Evolutionary conservation across 2,329 filamentous ascomycete genomes (phyloP).

Genomic region (Alternaria ethzedia): DNA sequence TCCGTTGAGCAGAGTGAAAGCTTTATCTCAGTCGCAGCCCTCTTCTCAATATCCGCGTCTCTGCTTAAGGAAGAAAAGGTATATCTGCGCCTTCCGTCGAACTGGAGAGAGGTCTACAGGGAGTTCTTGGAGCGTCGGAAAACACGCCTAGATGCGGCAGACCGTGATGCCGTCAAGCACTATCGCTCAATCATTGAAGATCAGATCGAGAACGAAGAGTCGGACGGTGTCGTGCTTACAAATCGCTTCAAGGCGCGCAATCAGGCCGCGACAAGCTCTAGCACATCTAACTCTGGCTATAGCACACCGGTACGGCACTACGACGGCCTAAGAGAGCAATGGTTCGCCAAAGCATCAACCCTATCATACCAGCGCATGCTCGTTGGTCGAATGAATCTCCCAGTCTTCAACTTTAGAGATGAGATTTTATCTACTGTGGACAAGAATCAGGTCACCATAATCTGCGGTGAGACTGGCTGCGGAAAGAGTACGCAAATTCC

Average conservation of each 20-base stretch:
- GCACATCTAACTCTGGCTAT: slow-evolving; percentile 38
- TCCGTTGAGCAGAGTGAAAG: slow-evolving; percentile 83
- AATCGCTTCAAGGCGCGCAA: slow-evolving; percentile 69
- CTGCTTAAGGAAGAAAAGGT: slow-evolving; percentile 86
- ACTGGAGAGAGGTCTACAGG: slow-evolving; percentile 85
- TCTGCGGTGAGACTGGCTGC: slow-evolving; percentile 96
- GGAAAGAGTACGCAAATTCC: slow-evolving; percentile 99
- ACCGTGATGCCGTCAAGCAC: slow-evolving; percentile 71
- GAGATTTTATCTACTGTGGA: slow-evolving; percentile 80
- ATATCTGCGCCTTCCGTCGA: slow-evolving; percentile 75
- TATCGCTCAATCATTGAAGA: slow-evolving; percentile 74
- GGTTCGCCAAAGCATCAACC: slow-evolving; percentile 59
- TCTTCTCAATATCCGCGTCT: slow-evolving; percentile 82
- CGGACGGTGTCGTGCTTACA: slow-evolving; percentile 69
- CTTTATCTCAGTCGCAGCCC: slow-evolving; percentile 78
- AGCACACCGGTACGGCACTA: slow-evolving; percentile 37
- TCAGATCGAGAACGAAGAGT: slow-evolving; percentile 63
- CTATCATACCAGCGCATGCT: slow-evolving; percentile 79
- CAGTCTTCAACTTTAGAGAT: slow-evolving; percentile 85
- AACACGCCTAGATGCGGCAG: slow-evolving; percentile 70
- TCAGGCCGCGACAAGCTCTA: slow-evolving; percentile 35
- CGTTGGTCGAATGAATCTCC: slow-evolving; percentile 76
- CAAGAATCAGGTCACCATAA: slow-evolving; percentile 82
- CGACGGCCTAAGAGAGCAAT: slow-evolving; percentile 57
- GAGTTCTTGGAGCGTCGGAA: slow-evolving; percentile 78